phyloP scores from a whole-genome alignment of 495 filamentous ascomycete species.

The Aspergillus steynii region DNA sequence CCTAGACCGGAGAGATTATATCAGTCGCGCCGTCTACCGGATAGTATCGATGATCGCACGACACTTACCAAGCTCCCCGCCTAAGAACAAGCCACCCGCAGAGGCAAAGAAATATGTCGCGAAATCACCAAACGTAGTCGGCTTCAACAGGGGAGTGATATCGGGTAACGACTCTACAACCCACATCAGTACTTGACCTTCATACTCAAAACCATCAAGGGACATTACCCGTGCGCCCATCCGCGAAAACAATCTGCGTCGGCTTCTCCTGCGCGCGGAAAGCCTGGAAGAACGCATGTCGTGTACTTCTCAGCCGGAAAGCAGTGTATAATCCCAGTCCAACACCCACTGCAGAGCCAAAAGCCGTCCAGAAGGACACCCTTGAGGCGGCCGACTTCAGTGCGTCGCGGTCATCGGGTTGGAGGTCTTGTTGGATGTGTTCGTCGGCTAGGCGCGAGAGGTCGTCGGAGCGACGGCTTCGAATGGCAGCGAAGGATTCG shows the following conservation, averaged over 20 bases:
- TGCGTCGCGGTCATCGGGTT: conserved; percentile 56
- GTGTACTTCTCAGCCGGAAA: conserved; percentile 53
- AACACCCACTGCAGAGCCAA: conserved; percentile 62
- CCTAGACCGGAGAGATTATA: conserved; percentile 32
- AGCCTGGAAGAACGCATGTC: conserved; percentile 57
- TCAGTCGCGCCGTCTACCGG: not conserved
- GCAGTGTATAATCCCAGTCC: conserved; percentile 59
- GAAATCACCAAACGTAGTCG: conserved; percentile 58
- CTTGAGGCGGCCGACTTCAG: conserved; percentile 54
- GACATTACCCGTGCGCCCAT: conserved; percentile 55
- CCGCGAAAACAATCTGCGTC: conserved; percentile 59
- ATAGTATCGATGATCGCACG: too few relatives aligned
- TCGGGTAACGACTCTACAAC: conserved; percentile 60
- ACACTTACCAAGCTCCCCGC: conserved; percentile 56
- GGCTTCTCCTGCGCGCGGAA: conserved; percentile 61
- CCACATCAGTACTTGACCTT: not conserved
- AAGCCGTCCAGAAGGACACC: conserved; percentile 50
- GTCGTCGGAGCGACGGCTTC: conserved; percentile 52
- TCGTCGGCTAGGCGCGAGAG: conserved; percentile 60
- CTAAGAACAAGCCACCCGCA: conserved; percentile 60
- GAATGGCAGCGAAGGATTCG: conserved; percentile 57
- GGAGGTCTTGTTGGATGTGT: conserved; percentile 64
- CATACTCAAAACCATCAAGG: not conserved
- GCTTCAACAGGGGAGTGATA: conserved; percentile 55
- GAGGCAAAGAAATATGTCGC: conserved; percentile 65